Base-by-base conservation (phyloP, 225 moss, liverwort and hornwort genomes). In the Bryoerythrophyllum caledonicum region DNA sequence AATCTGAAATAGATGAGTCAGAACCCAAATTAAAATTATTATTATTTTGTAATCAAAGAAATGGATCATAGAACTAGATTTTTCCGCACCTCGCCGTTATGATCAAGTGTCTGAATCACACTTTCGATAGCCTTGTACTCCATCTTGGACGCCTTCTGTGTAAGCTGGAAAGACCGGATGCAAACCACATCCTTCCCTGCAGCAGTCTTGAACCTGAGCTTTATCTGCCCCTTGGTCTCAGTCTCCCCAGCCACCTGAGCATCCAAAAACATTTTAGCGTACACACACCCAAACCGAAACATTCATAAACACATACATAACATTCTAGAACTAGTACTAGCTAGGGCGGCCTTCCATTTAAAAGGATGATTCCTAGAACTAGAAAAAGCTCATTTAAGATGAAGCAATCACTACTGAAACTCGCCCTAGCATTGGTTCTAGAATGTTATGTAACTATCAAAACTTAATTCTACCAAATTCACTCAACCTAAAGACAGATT, bases 121-220 rank as follows among this genome's bases (percentile, higher is more conserved):
- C 99, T 99, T 79, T 99, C 99, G 64, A 99, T 95, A 56, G 99
- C 99, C 82, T 99, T 99, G 72, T 95, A 99, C 73, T 99, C 99
- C 95, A 99, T 89, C 80, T 95, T 99, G 12, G 95, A 90, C 40
- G 93, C 93, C 85, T 95, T 99, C 79, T 99, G 99, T 6, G 95
- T 91, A 49, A 99, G 93, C 77, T 99, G 95, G 83, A 99, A 95
- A 38, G 95, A 99, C 67, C 99, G 95, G 61, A 99, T 88, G 81
- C 95, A 95, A 49, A 99, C 99, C 65, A 99, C 99, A 83, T 93
- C 95, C 81, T 99, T 99, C 71, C 90, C 91, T 35, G 99, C 95
- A 70, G 87, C 93, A 49, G 99, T 99, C 82, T 93, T 99, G 70
- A 99, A 99, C 71, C 99, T 91, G 70, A 99, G 80, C 82, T 99